Evolutionary conservation across 257 asterid species (phyloP), one percentile per base, ranked within the genome.

Genomic region (Capsicum rhomboideum): DNA sequence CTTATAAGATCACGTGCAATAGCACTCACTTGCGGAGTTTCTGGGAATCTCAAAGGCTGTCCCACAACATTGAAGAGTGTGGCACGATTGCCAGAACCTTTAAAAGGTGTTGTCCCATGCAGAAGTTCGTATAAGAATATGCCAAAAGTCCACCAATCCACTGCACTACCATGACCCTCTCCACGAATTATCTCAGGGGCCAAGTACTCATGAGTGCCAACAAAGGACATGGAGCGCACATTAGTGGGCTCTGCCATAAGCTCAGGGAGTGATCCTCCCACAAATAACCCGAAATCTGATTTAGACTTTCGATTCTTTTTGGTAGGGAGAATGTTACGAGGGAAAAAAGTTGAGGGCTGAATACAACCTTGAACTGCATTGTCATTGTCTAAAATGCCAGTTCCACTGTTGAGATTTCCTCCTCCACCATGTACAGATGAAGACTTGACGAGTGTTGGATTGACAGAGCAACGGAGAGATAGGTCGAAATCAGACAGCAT

Each of bases 401-500:
- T 68, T 6, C 83, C 66, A 2, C 64, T 86, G 34, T 77, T 85
- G 2, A 84, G 29, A 86, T 84, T 90, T 13, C 82, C 87, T n/a
- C 82, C 85, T 53, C 83, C 87, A 26, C 81, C 85, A 54, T 93
- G 97, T 17, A 87, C 91, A 1, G 94, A 91, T 8, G 99, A 94
- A 14, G 97, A 92, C 63, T 93, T 95, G 23, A 95, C 97, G 1
- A 95, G 97, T 0, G 97, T 95, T 49, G 99, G 99, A 78, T 86
- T 89, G 78, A 95, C 99, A 1, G 97, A 90, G 92, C 99, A 95
- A 21, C 99, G 97, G 59, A 95, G 97, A 0, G 99, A 95, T 69
- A 95, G 94, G 87, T 95, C 98, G 37, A 94, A 95, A 78, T 95
- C 99, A 29, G 99, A 95, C 29, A 95, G 93, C 99, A 95, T 95